Base-by-base conservation (phyloP, 805 yeast species). In the Ogataea thermomethanolica region DNA sequence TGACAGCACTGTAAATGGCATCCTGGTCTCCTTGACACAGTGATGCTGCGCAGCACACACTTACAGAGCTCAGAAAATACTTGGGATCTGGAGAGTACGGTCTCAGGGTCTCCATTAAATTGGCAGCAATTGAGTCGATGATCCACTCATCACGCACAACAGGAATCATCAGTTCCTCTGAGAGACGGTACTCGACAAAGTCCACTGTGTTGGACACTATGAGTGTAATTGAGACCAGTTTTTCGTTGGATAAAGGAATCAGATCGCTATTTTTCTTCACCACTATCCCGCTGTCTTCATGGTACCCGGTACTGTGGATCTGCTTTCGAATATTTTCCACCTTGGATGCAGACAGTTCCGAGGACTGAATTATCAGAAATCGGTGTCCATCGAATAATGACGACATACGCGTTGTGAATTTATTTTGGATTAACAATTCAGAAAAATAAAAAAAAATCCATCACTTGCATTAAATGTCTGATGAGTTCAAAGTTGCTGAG, bases 1-100 rank as follows among this genome's bases (percentile, higher is more conserved):
- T 62, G 2, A 82, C 82, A 0, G 84, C 86, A 6, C 79, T 81
- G 48, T 78, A 73, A 11, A 86, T 69, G n/a, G 76, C 77, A 40
- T 81, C 90, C 33, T 74, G 71, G 46, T 81, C 88, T 2, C 65
- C 66, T 0, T 81, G 71, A 20, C 78, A 58, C 21, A 76, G 74
- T 7, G 84, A 78, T 10, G 78, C 70, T 44, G 87, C 78, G 25
- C 53, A 44, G 15, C 53, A 33, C 1, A 87, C 65, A 47, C 76
- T 75, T 12, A 77, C 73, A 37, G 76, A 73, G 44, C 78, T 79
- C 55, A 91, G 67, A 46, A 85, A 74, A 43, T 74, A 78, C 22
- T 66, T 66, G 7, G 86, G 83, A 54, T 83, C 84, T 0, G 96
- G 95, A 11, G 86, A 78, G 58, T 74, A 89, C 1, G 74, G 70